Evolutionary conservation across 2,329 filamentous ascomycete genomes (phyloP), one percentile per base, ranked within the genome.

Genomic region (Pleomassaria siparia): DNA sequence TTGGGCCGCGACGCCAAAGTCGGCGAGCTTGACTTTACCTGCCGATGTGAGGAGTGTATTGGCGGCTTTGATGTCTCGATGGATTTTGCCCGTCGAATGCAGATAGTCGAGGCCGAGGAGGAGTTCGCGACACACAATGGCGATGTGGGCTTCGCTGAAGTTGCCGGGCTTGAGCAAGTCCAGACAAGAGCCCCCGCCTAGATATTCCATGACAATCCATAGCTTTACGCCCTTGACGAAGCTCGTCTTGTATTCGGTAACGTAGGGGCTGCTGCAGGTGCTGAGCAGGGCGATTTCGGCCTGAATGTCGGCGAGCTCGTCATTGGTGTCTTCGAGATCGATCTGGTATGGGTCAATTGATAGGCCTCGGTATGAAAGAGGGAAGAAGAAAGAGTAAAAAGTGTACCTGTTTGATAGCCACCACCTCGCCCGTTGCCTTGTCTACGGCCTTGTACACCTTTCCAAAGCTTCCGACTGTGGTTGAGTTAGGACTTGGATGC

Each of bases 121-220:
- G 21, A 99, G 80, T 70, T 99, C 91, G 49, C 91, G 88, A 71
- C 92, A 96, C 63, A 97, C 86, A 68, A 97, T 91, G 55, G 92
- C 91, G 57, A 96, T 95, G 66, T 97, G 91, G 12, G 82, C 80
- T 78, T 99, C 94, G 64, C 82, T 85, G 70, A 99, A 95, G 46
- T 85, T 83, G 40, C 89, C 91, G 13, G 91, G 89, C 85, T 95
- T 95, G 54, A 97, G 79, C 77, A 99, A 72, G 70, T 99, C 94
- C 56, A 96, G 80, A 69, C 94, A 96, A 15, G 94, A 97, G 32
- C 94, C 94, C 54, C 94, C 94, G 5, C 94, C 94, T 10, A 99
- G 77, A 66, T 88, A 99, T 72, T 99, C 94, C 94, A 99, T 99
- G 49, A 97, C 90, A 66, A 99, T 99, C 94, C 94, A 99, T 77